A percentile compares a stretch with the other conserved stretches of the same genome.
phyloP scores from a whole-genome alignment of 352 stramenopile species.

The Globisporangium okanoganense region DNA sequence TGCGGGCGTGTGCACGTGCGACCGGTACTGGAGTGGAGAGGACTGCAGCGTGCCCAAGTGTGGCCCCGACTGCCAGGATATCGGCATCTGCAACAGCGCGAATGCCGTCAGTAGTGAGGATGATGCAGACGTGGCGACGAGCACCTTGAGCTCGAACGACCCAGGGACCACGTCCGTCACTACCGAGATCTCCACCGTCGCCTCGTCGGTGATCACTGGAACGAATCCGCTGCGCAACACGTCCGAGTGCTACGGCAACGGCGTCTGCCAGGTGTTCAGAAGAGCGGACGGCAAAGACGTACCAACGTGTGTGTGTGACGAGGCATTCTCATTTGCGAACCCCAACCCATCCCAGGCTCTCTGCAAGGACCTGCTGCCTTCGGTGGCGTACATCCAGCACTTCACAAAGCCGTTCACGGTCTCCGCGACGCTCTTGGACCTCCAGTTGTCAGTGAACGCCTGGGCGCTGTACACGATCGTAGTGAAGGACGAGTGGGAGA shows the following conservation, averaged over 20 bases:
- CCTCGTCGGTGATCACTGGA: conserved; percentile 12
- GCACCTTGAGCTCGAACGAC: not conserved
- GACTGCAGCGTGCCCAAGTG: conserved; percentile 73
- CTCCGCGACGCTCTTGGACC: conserved; percentile 30
- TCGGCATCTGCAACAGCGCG: conserved; percentile 34
- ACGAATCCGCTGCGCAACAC: conserved; percentile 42
- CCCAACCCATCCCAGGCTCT: conserved; percentile 42
- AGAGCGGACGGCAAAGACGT: conserved; percentile 16
- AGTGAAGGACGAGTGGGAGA: conserved; percentile 54
- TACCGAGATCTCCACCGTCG: conserved; percentile 5
- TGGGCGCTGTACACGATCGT: conserved; percentile 66
- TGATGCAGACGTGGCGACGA: not conserved
- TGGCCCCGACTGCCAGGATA: conserved; percentile 62
- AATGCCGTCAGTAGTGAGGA: not conserved
- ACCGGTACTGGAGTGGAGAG: conserved; percentile 72
- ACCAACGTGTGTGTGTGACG: conserved; percentile 58
- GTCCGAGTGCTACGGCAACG: conserved; percentile 74
- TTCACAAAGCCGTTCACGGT: conserved; percentile 45
- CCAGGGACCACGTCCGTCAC: conserved; percentile 2
- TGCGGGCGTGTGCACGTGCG: conserved; percentile 62
- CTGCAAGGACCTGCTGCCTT: conserved; percentile 56
- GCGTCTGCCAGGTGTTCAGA: conserved; percentile 37
- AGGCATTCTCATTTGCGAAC: conserved; percentile 51
- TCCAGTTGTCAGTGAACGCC: conserved; percentile 36
- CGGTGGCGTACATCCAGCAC: conserved; percentile 54